phyloP scores from a whole-genome alignment of 176 grass and related monocot species.

The Rhynchospora breviuscula region DNA sequence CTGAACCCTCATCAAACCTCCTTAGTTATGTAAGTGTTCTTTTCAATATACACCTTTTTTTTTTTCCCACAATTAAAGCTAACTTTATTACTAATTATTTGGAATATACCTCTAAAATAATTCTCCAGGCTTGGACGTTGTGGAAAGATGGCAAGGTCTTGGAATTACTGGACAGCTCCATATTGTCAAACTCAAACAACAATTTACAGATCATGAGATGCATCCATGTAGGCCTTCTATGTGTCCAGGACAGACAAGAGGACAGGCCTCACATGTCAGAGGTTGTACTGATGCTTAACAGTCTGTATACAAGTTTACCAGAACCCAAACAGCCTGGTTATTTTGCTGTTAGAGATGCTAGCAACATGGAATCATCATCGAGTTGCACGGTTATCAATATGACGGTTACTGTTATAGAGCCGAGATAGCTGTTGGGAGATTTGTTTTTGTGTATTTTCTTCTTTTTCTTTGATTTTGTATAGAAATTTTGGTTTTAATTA shows the following conservation, averaged over 20 bases:
- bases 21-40: conserved; percentile 23
- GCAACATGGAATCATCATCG: conserved; percentile 34
- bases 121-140: conserved; percentile 40
- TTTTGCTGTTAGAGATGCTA: conserved; percentile 27
- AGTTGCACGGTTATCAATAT: conserved; percentile 41
- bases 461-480: conserved; percentile 16
- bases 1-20: conserved; percentile 32
- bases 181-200: conserved; percentile 13
- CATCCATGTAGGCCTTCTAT: conserved; percentile 62
- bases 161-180: conserved; percentile 31
- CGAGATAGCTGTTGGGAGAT: conserved; percentile 14
- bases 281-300: conserved; percentile 53
- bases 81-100: too few species aligned
- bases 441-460: neutral
- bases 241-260: conserved; percentile 57
- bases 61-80: too few species aligned
- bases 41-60: too few species aligned
- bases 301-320: conserved; percentile 28
- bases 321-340: conserved; percentile 48
- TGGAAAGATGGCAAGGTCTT: conserved; percentile 48
- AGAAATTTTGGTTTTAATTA: neutral
- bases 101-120: too few species aligned
- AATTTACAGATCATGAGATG: conserved; percentile 40
- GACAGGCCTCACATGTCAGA: conserved; percentile 54
- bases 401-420: conserved; percentile 52